These are phyloP conservation scores for Leishmania gerbilli DNA, from an alignment of 208 protist species.

Conservation along the genomic window DNA sequence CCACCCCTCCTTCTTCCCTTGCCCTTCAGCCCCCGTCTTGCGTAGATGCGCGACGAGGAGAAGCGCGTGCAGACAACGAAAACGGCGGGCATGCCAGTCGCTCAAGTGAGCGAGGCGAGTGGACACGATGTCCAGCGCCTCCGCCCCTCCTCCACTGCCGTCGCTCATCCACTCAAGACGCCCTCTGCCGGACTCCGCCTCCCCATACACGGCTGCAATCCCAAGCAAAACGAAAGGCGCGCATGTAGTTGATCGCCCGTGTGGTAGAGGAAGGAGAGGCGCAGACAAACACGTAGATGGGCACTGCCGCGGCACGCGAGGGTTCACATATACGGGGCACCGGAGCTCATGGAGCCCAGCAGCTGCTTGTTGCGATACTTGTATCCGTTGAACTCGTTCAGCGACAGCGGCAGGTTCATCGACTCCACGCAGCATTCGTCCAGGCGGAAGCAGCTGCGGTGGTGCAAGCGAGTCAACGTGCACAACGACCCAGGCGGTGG, in stretches of 20 bases:
- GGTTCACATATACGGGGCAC: conserved; percentile 83
- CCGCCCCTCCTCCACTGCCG: neutral
- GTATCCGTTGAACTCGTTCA: conserved; percentile 90
- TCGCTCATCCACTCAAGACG: neutral
- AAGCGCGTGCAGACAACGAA: neutral
- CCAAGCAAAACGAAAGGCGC: neutral
- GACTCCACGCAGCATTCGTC: conserved; percentile 64
- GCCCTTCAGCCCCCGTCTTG: neutral
- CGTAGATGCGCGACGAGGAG: neutral
- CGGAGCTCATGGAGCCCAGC: conserved; percentile 87
- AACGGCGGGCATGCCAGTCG: neutral
- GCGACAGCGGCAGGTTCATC: conserved; percentile 75
- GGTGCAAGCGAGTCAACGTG: conserved; percentile 77
- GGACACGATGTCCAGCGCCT: neutral
- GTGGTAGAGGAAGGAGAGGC: neutral
- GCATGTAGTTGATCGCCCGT: neutral
- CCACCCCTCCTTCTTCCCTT: neutral
- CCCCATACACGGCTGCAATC: neutral
- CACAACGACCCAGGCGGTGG: conserved; percentile 70
- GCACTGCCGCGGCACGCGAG: neutral
- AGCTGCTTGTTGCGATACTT: conserved; percentile 90
- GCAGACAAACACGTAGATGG: neutral
- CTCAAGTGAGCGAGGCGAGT: neutral
- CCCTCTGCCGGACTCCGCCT: neutral
- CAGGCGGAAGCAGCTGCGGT: conserved; percentile 77